phyloP scores from a whole-genome alignment of 345 rosid genomes.

The Salix brachista region DNA sequence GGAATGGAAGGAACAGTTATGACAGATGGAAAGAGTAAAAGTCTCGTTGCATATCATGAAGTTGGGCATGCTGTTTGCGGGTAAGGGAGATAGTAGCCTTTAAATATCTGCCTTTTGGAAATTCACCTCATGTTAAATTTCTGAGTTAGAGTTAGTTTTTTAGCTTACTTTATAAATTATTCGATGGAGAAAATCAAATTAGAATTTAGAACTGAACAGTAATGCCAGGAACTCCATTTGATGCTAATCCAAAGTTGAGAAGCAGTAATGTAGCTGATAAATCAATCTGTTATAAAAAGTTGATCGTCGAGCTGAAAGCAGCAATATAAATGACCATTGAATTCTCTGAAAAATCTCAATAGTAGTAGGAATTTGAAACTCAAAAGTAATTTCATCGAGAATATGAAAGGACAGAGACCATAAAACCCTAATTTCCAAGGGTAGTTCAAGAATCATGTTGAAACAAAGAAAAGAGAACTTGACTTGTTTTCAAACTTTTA shows the following conservation, averaged over 20 bases:
- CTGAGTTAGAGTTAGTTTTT: background rate
- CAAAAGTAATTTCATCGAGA: background rate
- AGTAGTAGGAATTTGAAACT: background rate
- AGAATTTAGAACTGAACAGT: background rate
- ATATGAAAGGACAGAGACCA: background rate
- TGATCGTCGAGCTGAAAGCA: background rate
- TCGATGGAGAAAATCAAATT: background rate
- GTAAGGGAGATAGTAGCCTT: conserved; percentile 40
- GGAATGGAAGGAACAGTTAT: conserved; percentile 99
- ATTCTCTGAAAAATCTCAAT: background rate
- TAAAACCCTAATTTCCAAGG: background rate
- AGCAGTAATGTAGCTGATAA: background rate
- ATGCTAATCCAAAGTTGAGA: background rate
- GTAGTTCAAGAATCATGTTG: too few species aligned
- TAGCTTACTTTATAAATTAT: background rate
- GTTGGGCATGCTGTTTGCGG: conserved; percentile 97
- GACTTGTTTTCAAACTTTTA: background rate
- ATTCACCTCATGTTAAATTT: background rate
- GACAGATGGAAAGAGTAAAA: conserved; percentile 96
- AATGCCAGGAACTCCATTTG: background rate
- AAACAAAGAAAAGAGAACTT: too few species aligned
- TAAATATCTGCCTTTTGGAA: background rate
- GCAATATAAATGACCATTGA: background rate
- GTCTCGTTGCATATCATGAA: conserved; percentile 96
- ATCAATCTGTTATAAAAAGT: background rate